Evolutionary conservation across 371 early-diverging fungal genomes (phyloP).

Genomic region (Mortierella sp.): DNA sequence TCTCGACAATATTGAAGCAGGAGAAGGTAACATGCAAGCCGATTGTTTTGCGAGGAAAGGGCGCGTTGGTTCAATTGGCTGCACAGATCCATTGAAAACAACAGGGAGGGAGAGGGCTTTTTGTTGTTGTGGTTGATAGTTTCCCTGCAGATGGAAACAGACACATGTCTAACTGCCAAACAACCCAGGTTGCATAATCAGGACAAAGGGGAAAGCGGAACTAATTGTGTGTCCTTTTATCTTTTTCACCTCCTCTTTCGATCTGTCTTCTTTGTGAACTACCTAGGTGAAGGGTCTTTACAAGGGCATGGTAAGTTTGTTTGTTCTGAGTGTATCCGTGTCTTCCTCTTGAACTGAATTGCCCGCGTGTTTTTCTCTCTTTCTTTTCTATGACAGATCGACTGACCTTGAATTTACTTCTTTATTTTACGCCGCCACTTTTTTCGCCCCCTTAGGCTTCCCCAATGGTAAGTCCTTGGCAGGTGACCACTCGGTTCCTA

Average conservation of each 20-base stretch:
- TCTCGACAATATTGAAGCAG: conserved; percentile 67
- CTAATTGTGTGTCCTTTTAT: neutral
- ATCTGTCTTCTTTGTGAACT: too few relatives aligned
- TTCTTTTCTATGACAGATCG: conserved; percentile 9
- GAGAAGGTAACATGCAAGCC: conserved; percentile 67
- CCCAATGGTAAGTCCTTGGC: conserved; percentile 36
- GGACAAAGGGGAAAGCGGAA: conserved; percentile 5
- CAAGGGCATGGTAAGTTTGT: conserved; percentile 74
- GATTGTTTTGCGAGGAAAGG: too few relatives aligned
- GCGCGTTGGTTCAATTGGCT: too few relatives aligned
- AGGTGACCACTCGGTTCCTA: conserved; percentile 27
- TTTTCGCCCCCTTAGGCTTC: conserved; percentile 21
- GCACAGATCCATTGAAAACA: neutral
- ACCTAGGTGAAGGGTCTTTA: conserved; percentile 72
- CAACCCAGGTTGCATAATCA: neutral
- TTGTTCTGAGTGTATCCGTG: neutral
- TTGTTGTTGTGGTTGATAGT: neutral
- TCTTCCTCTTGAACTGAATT: neutral
- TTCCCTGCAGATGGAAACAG: neutral
- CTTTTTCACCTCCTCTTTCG: neutral
- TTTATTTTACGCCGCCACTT: neutral
- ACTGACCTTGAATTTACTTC: conserved; percentile 13
- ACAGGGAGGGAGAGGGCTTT: neutral
- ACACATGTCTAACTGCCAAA: conserved; percentile 1
- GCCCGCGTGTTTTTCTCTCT: conserved; percentile 5